These are phyloP conservation scores for Dactylellina leptospora DNA, from an alignment of 2,329 filamentous ascomycete genomes.

Conservation along the genomic window DNA sequence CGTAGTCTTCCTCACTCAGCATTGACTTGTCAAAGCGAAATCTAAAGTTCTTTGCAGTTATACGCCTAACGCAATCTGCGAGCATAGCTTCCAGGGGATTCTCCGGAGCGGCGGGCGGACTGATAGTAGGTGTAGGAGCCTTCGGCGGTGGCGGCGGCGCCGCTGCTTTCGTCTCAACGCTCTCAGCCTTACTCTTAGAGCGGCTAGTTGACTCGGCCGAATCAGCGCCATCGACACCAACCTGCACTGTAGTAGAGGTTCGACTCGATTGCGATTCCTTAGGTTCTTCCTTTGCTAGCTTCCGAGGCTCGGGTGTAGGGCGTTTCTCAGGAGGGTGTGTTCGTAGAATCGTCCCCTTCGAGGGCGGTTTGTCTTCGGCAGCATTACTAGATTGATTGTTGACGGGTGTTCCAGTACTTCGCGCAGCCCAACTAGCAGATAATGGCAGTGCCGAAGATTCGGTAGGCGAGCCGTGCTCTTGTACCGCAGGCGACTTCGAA, in stretches of 20 bases:
- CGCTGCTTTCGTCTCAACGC: slow-evolving; percentile 22
- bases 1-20: slow-evolving; percentile 55
- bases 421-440: slow-evolving; percentile 89
- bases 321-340: slow-evolving; percentile 51
- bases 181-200: slow-evolving; percentile 37
- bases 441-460: slow-evolving; percentile 92
- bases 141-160: slow-evolving; percentile 15
- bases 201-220: slow-evolving; percentile 30
- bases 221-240: slow-evolving; percentile 29
- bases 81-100: slow-evolving; percentile 34
- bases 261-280: slow-evolving; percentile 25
- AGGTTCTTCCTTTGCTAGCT: slow-evolving; percentile 15
- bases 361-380: slow-evolving; percentile 25
- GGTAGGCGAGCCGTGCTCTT: slow-evolving; percentile 62
- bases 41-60: slow-evolving; percentile 31
- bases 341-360: slow-evolving; percentile 40
- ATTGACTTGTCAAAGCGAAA: slow-evolving; percentile 53
- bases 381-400: slow-evolving; percentile 69
- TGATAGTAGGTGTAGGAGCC: slow-evolving; percentile 4
- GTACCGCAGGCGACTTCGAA: slow-evolving; percentile 61
- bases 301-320: slow-evolving; percentile 41
- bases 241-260: slow-evolving; percentile 17
- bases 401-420: slow-evolving; percentile 71
- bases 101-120: neutral
- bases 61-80: slow-evolving; percentile 42